Evolutionary conservation across 257 asterid species (phyloP).

Genomic region (Marsdenia floribunda): DNA sequence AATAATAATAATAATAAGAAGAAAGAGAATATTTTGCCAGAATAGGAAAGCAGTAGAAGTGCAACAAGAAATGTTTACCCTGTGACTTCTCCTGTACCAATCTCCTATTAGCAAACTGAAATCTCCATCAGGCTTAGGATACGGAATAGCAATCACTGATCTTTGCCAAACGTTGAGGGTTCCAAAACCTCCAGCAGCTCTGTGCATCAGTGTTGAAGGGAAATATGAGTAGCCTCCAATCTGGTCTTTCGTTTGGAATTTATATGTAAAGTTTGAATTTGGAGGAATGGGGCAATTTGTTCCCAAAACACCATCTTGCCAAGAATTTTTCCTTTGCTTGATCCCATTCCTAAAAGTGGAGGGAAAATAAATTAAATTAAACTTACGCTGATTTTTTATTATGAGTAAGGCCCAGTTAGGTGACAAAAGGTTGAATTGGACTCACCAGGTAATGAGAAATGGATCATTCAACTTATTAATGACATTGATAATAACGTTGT

Average conservation of each 20-base stretch:
- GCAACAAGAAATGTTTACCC: slow-evolving; percentile 32
- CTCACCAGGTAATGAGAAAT: slow-evolving; percentile 84
- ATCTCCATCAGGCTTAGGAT: slow-evolving; percentile 73
- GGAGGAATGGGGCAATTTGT: slow-evolving; percentile 89
- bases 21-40: neutral
- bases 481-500: slow-evolving; percentile 71
- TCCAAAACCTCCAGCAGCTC: slow-evolving; percentile 89
- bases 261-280: slow-evolving; percentile 71
- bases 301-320: slow-evolving; percentile 98
- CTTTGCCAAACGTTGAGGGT: slow-evolving; percentile 71
- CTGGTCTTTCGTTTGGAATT: slow-evolving; percentile 89
- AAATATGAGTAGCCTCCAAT: slow-evolving; percentile 89
- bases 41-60: neutral
- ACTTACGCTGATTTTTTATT: no score
- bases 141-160: slow-evolving; percentile 90
- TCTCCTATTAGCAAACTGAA: slow-evolving; percentile 80
- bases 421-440: slow-evolving; percentile 12
- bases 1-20: no score
- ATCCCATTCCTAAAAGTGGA: slow-evolving; percentile 75
- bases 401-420: neutral
- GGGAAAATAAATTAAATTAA: no score
- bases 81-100: slow-evolving; percentile 70
- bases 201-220: slow-evolving; percentile 85
- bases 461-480: slow-evolving; percentile 79
- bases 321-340: slow-evolving; percentile 91